Conservation (phyloP, 2,329 filamentous ascomycete species). For the Colletotrichum abscissum region DNA sequence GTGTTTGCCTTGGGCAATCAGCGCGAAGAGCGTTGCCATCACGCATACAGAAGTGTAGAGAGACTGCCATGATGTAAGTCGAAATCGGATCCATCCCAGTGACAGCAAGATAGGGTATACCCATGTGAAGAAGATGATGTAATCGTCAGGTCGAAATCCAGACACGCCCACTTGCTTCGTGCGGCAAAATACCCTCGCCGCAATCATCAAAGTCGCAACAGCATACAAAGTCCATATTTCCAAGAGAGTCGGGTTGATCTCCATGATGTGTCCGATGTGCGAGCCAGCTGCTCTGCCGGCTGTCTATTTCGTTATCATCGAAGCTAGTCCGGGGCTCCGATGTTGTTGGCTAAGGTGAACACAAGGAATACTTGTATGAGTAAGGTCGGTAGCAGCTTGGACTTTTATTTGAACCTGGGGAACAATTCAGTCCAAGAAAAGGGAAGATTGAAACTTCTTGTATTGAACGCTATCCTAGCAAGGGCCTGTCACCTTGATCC, state of each 20-base stretch:
- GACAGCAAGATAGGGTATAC: slow-evolving; percentile 24
- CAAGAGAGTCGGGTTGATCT: slow-evolving; percentile 34
- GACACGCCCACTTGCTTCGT: slow-evolving; percentile 46
- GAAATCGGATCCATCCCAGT: too few species aligned
- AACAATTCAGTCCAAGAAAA: too few species aligned
- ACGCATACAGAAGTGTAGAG: slow-evolving; percentile 7
- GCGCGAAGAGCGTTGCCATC: slow-evolving; percentile 38
- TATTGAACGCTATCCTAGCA: too few species aligned
- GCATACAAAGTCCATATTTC: slow-evolving; percentile 52
- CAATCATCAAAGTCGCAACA: slow-evolving; percentile 45
- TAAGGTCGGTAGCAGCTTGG: too few species aligned
- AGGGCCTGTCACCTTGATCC: too few species aligned
- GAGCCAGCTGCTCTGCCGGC: not conserved
- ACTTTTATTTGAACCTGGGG: too few species aligned
- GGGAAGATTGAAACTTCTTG: too few species aligned
- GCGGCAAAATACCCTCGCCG: slow-evolving; percentile 45
- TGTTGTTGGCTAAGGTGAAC: too few species aligned
- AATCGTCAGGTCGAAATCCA: slow-evolving; percentile 48
- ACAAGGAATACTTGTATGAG: too few species aligned
- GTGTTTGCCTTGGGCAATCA: slow-evolving; percentile 43
- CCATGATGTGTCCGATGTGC: not conserved
- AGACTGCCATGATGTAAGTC: not conserved
- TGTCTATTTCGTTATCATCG: too few species aligned
- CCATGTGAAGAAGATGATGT: slow-evolving; percentile 44
- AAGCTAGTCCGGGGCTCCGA: too few species aligned